Percentiles rank a stretch among this genome's conserved stretches.
phyloP scores from a whole-genome alignment of 352 stramenopile genomes.

The Globisporangium emineosum region DNA sequence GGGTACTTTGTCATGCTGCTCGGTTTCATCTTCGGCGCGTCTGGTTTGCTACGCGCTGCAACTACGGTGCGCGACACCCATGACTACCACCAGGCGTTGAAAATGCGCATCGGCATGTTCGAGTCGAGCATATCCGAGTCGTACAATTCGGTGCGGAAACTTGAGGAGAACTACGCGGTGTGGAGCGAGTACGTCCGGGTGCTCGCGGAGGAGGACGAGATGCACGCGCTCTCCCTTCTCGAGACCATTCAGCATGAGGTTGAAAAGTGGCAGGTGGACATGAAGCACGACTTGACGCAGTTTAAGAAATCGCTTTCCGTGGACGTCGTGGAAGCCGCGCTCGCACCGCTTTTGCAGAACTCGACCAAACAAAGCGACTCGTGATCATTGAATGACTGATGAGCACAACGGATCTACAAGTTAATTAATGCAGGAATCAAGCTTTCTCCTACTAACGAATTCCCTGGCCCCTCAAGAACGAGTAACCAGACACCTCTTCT shows the following conservation, averaged over 20 bases:
- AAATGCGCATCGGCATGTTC: conserved; percentile 52
- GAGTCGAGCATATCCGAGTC: conserved; percentile 66
- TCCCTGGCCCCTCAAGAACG: background rate
- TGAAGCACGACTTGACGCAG: conserved; percentile 63
- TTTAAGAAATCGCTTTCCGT: conserved; percentile 56
- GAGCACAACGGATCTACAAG: background rate
- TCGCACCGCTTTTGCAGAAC: conserved; percentile 32
- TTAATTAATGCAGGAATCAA: conserved; percentile 1
- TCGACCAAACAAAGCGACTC: conserved; percentile 11
- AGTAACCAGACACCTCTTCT: background rate
- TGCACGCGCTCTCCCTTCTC: conserved; percentile 51
- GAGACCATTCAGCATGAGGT: conserved; percentile 67
- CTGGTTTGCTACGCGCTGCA: conserved; percentile 45
- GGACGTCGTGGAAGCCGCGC: conserved; percentile 46
- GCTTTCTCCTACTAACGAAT: background rate
- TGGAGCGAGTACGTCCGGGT: conserved; percentile 76
- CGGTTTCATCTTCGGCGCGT: conserved; percentile 44
- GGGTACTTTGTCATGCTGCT: conserved; percentile 39
- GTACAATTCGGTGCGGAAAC: conserved; percentile 54
- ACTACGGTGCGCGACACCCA: conserved; percentile 53
- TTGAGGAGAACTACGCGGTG: conserved; percentile 65
- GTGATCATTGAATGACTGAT: conserved; percentile 23
- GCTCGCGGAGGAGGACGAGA: conserved; percentile 68
- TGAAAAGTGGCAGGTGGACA: conserved; percentile 68
- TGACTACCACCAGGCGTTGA: conserved; percentile 60